phyloP scores from a whole-genome alignment of 1,284 basidiomycete genomes.

The Tilletia walkeri region DNA sequence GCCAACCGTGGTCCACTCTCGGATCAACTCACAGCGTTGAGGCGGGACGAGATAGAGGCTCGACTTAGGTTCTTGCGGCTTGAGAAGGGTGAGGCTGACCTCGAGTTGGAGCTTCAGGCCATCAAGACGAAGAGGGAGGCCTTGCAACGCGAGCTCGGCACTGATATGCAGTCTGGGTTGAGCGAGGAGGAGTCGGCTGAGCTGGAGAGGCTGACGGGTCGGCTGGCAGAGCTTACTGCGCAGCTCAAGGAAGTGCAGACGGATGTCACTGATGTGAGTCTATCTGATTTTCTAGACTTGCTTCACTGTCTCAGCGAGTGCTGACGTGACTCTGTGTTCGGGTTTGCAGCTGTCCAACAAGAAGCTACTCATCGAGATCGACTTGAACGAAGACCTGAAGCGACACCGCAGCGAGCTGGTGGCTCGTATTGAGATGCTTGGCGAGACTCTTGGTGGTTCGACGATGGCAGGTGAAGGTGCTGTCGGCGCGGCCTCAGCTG shows the following conservation, averaged over 20 bases:
- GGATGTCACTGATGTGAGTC: constrained; percentile 22
- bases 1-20: constrained; percentile 69
- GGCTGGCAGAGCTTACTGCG: constrained; percentile 73
- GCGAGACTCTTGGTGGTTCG: constrained; percentile 62
- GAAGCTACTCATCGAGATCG: constrained; percentile 83
- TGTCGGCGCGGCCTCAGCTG: constrained; percentile 67
- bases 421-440: constrained; percentile 72
- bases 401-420: constrained; percentile 76
- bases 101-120: constrained; percentile 69
- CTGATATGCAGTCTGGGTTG: constrained; percentile 73
- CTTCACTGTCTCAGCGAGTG: not conserved
- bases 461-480: constrained; percentile 72
- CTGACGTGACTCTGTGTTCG: not conserved
- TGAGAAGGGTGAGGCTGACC: constrained; percentile 69
- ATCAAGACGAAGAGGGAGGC: constrained; percentile 65
- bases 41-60: constrained; percentile 71
- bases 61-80: constrained; percentile 67
- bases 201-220: constrained; percentile 71
- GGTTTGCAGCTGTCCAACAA: constrained; percentile 68
- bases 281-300: not conserved
- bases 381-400: constrained; percentile 82
- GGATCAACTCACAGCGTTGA: constrained; percentile 66
- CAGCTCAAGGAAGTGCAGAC: constrained; percentile 64
- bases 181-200: constrained; percentile 70
- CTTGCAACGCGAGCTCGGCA: constrained; percentile 71